A percentile compares a stretch with the other conserved stretches of the same genome.
These are phyloP conservation scores for Podaxis carcinomalis DNA, from an alignment of 768 basidiomycete genomes.

Conservation along the genomic window DNA sequence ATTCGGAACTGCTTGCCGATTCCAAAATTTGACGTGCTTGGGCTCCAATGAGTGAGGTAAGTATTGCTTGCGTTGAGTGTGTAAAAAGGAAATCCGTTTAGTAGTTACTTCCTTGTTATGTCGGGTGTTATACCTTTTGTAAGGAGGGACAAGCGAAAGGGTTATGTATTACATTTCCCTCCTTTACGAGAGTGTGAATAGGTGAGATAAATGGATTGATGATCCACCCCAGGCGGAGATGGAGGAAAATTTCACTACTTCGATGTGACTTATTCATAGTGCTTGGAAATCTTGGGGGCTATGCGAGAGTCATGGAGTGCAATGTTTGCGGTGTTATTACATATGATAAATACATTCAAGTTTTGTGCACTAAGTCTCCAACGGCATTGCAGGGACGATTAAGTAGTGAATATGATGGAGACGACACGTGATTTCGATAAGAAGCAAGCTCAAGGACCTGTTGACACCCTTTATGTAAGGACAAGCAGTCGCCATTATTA, in stretches of 20 bases:
- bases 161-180: not conserved
- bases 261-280: not conserved
- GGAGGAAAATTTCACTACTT: not conserved
- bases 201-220: not conserved
- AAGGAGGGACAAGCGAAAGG: not conserved
- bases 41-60: not conserved
- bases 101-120: not conserved
- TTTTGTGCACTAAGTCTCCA: not conserved
- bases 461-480: constrained; percentile 22
- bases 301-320: not conserved
- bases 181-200: not conserved
- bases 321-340: not conserved
- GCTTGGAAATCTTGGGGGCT: not conserved
- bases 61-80: not conserved
- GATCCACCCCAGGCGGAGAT: constrained; percentile 2
- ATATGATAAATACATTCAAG: not conserved
- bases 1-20: not conserved
- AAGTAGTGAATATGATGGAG: constrained; percentile 14
- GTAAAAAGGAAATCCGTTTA: not conserved
- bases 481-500: constrained; percentile 13
- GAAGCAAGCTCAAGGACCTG: constrained; percentile 20
- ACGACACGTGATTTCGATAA: constrained; percentile 32
- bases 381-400: not conserved
- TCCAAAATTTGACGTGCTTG: not conserved
- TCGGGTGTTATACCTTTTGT: not conserved